Percentiles rank a stretch among this genome's conserved stretches.
Evolutionary conservation across 1,284 basidiomycete species (phyloP).

Genomic region (Trichosporon asahii): DNA sequence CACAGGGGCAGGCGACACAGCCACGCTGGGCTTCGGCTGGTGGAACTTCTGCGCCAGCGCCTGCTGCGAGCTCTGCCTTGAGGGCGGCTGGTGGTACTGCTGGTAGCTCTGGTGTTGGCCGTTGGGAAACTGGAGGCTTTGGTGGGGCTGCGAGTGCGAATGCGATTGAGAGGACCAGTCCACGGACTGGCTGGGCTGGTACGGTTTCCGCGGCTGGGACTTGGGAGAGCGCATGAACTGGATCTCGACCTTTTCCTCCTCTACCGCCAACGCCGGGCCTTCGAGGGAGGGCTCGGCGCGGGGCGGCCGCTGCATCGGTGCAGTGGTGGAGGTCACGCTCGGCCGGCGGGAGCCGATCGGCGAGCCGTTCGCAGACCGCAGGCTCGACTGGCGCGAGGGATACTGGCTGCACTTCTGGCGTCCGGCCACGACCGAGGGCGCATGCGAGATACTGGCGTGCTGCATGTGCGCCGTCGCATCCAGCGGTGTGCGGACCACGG

Average conservation of each 20-base stretch:
- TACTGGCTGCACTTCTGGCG: neutral
- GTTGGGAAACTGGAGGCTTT: neutral
- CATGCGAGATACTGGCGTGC: neutral
- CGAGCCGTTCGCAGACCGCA: constrained; percentile 2
- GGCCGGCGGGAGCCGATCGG: neutral
- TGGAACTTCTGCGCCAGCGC: neutral
- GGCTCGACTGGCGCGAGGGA: constrained; percentile 14
- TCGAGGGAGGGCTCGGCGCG: neutral
- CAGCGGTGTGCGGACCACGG: constrained; percentile 33
- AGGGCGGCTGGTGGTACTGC: neutral
- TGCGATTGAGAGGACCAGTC: neutral
- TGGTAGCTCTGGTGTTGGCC: neutral
- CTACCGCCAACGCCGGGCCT: neutral
- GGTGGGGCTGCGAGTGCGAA: neutral
- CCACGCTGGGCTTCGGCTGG: no score
- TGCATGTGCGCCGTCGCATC: constrained; percentile 32
- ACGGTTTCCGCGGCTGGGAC: neutral
- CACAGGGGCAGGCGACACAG: no score
- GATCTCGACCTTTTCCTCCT: constrained; percentile 4
- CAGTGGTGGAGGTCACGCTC: neutral
- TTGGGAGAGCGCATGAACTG: neutral
- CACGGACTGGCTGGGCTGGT: neutral
- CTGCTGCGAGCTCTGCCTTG: neutral
- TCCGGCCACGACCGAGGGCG: no score
- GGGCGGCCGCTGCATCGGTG: constrained; percentile 1